A percentile compares a stretch with the other conserved stretches of the same genome.
These are phyloP conservation scores for Monsonia emarginata DNA, from an alignment of 441 rosid species.

Conservation along the genomic window DNA sequence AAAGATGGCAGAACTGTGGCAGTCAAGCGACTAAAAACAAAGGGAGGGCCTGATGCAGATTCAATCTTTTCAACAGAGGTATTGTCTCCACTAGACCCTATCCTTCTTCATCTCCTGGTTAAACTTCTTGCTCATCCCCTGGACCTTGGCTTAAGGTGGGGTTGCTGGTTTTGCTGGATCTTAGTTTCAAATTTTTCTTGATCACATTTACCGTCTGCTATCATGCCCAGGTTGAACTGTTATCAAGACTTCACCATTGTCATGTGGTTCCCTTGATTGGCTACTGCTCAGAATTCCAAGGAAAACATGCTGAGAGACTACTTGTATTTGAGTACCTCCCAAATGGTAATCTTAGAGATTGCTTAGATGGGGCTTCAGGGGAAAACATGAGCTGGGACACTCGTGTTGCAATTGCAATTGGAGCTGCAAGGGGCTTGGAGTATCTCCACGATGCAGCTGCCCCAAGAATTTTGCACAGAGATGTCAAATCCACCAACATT, in stretches of 20 bases:
- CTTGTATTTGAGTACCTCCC: constrained; percentile 76
- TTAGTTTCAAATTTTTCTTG: not conserved
- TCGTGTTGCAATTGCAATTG: constrained; percentile 50
- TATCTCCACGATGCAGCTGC: constrained; percentile 80
- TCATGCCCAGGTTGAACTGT: constrained; percentile 55
- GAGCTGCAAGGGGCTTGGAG: constrained; percentile 70
- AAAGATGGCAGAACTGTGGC: constrained; percentile 72
- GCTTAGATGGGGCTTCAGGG: constrained; percentile 54
- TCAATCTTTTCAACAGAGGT: constrained; percentile 68
- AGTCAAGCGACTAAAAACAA: constrained; percentile 58
- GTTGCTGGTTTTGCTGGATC: not conserved
- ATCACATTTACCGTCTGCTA: constrained; percentile 1
- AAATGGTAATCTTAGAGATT: constrained; percentile 72
- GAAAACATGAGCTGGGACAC: constrained; percentile 61
- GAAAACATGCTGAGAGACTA: constrained; percentile 66
- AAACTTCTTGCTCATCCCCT: not conserved
- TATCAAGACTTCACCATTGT: constrained; percentile 80
- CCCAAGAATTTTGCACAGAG: constrained; percentile 67
- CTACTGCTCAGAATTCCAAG: constrained; percentile 67
- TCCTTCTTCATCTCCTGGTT: not conserved
- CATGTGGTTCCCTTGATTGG: constrained; percentile 87
- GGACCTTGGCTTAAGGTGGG: not conserved
- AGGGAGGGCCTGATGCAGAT: constrained; percentile 53
- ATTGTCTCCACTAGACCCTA: constrained; percentile 8
- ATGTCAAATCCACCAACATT: constrained; percentile 65